These are phyloP conservation scores for Trebouxia sp. DNA, from an alignment of 139 green algal species.

Conservation along the genomic window DNA sequence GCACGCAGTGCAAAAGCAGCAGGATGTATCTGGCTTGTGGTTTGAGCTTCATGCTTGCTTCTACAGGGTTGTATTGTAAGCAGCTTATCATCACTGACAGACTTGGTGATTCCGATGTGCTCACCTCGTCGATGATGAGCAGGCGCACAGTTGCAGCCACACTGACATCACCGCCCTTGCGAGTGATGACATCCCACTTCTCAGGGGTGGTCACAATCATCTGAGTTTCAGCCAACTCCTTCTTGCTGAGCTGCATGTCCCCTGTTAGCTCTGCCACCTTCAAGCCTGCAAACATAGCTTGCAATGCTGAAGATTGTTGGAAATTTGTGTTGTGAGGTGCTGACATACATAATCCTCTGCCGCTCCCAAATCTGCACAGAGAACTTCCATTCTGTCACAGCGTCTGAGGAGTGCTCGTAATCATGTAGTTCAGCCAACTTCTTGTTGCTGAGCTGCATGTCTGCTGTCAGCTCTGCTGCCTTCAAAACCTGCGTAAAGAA, in stretches of 20 bases:
- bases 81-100: too few species aligned
- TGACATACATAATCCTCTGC: too few species aligned
- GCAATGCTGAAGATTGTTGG: too few species aligned
- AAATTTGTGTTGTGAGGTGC: too few species aligned
- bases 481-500: too few species aligned
- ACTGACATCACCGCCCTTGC: constrained; percentile 85
- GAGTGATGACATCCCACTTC: constrained; percentile 99
- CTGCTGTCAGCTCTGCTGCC: constrained; percentile 90
- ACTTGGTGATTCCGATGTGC: too few species aligned
- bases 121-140: constrained; percentile 90
- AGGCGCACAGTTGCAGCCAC: constrained; percentile 80
- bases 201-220: constrained; percentile 99
- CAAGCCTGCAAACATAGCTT: constrained; percentile 54
- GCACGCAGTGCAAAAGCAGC: too few species aligned
- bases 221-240: constrained; percentile 93
- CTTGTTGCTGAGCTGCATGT: constrained; percentile 94
- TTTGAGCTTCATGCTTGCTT: neutral
- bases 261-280: constrained; percentile 90
- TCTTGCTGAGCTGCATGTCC: constrained; percentile 96
- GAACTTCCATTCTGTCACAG: too few species aligned
- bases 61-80: constrained; percentile 31
- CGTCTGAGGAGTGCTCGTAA: constrained; percentile 98
- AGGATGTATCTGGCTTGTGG: neutral
- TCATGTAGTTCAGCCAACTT: constrained; percentile 97
- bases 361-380: too few species aligned